Evolutionary conservation across 2,329 filamentous ascomycete genomes (phyloP), one percentile per base, ranked within the genome.

Genomic region (Botryotinia calthae): DNA sequence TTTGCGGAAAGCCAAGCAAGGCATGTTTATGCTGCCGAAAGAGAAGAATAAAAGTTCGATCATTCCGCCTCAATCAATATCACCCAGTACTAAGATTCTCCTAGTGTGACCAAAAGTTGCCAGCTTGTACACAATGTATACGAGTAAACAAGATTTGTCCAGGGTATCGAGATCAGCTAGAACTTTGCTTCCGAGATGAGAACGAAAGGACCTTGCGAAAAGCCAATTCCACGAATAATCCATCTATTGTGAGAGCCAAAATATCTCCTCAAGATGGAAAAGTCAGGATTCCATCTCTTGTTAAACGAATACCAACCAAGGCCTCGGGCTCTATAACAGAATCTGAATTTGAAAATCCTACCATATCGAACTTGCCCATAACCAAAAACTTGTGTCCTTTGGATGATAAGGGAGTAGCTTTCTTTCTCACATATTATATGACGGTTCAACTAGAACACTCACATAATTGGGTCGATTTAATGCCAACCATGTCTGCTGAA

Each of bases 121-220:
- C 86, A 18, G 82, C 83, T 70, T 88, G 86, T 73, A 86, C 85
- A 71, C 86, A 88, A 79, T 88, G 86, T 77, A 82, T 84, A 71
- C 86, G 87, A 79, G 84, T 84, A 58, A 82, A 84, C 66, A 84
- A 86, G 74, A 75, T 81, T 79, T 88, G 86, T 73, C 84, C 85
- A 28, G 86, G 87, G 71, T 88, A 88, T 76, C 82, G 86, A 56
- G 88, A 88, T 76, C 81, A 86, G 62, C 83, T 87, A 64, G 84
- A 87, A 75, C 84, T 88, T 73, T 86, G 87, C 84, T 88, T 88
- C 76, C 84, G 86, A 61, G 85, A 88, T 78, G 86, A 88, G 79
- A 88, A 85, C 77, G 84, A 83, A 37, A 86, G 86, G 78, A 86
- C 87, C 72, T 85, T 87, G 74, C 83, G 84, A 87, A 86, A 80